Evolutionary conservation across 768 basidiomycete species (phyloP).

Genomic region (Suillus discolor): DNA sequence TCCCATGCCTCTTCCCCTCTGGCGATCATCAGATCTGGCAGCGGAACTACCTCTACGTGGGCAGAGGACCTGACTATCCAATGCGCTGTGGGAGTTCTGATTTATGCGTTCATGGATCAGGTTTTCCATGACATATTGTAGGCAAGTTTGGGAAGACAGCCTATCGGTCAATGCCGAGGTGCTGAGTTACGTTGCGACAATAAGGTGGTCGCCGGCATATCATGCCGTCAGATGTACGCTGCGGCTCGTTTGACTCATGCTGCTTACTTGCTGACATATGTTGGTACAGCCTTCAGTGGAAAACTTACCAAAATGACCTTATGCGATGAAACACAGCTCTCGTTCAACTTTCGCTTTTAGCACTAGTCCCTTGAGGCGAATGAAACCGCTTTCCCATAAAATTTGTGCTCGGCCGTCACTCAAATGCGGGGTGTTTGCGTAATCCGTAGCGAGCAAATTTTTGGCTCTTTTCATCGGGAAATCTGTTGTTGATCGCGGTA

Average conservation of each 20-base stretch:
- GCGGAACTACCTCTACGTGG: neutral
- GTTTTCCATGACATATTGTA: neutral
- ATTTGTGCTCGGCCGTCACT: neutral
- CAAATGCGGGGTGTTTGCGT: neutral
- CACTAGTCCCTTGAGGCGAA: neutral
- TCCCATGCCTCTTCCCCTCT: neutral
- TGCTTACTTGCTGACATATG: neutral
- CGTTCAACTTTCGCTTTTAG: neutral
- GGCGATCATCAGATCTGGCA: neutral
- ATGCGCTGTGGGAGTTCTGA: neutral
- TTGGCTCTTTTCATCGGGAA: neutral
- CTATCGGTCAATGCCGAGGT: neutral
- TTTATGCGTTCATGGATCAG: neutral
- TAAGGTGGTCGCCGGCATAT: neutral
- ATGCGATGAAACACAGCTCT: neutral
- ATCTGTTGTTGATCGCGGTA: neutral
- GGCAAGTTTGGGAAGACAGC: neutral
- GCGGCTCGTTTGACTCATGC: neutral
- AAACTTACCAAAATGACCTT: neutral
- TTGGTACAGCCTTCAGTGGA: neutral
- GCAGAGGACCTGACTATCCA: neutral
- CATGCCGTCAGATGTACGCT: neutral
- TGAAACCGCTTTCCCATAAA: neutral
- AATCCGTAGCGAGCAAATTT: neutral
- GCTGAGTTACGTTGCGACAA: neutral